These are phyloP conservation scores for Plectosphaerella cucumerina DNA, from an alignment of 2,329 filamentous ascomycete species.

Conservation along the genomic window DNA sequence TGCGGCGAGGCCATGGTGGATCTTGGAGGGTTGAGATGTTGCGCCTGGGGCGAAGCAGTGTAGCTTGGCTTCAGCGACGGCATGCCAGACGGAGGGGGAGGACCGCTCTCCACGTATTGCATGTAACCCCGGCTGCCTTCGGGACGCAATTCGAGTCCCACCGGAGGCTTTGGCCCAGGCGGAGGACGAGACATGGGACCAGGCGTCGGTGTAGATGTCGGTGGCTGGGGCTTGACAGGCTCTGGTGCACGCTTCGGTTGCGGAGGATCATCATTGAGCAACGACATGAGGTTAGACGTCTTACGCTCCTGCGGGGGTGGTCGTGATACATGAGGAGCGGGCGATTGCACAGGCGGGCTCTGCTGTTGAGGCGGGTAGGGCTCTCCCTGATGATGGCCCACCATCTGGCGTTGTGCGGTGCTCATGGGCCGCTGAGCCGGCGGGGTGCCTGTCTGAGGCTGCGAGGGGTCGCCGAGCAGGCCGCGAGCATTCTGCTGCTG, in stretches of 20 bases:
- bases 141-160: conserved; percentile 36
- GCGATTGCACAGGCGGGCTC: conserved; percentile 30
- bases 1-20: conserved; percentile 35
- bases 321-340: conserved; percentile 10
- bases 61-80: conserved; percentile 51
- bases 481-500: conserved; percentile 34
- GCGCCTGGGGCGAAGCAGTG: conserved; percentile 45
- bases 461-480: conserved; percentile 34
- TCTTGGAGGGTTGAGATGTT: conserved; percentile 41
- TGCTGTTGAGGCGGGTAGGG: conserved; percentile 24
- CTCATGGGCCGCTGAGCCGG: conserved; percentile 14
- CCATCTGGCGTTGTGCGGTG: conserved; percentile 20
- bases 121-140: conserved; percentile 45
- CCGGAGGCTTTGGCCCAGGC: conserved; percentile 31
- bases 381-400: conserved; percentile 19
- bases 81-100: conserved; percentile 39
- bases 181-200: conserved; percentile 30
- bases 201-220: conserved; percentile 46
- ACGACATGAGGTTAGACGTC: conserved; percentile 58
- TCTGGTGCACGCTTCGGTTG: conserved; percentile 47
- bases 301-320: conserved; percentile 47
- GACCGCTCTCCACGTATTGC: conserved; percentile 35
- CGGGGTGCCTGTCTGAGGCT: conserved; percentile 23
- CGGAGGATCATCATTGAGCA: conserved; percentile 56
- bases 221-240: conserved; percentile 31